These are phyloP conservation scores for Rhizoclosmatium sp. DNA, from an alignment of 192 early-diverging fungal species.

Conservation along the genomic window DNA sequence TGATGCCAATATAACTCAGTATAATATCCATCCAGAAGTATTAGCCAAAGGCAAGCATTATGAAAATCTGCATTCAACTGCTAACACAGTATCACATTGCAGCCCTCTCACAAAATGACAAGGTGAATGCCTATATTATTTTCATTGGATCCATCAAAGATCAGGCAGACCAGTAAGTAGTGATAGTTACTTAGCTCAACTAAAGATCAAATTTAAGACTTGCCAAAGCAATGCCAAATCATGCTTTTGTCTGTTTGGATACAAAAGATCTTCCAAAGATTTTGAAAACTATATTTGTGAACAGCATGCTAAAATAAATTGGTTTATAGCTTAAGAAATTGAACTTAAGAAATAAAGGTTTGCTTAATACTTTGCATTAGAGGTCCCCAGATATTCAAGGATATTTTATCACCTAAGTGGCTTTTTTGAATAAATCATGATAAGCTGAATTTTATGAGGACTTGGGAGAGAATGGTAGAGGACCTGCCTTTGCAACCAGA, in stretches of 20 bases:
- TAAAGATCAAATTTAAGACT: conserved; percentile 14
- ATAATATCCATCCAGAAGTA: conserved; percentile 77
- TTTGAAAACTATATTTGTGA: conserved; percentile 50
- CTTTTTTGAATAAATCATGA: too few relatives aligned
- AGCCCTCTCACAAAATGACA: conserved; percentile 75
- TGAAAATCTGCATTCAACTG: neutral
- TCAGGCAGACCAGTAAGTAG: conserved; percentile 58
- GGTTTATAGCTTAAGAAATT: too few relatives aligned
- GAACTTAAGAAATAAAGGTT: too few relatives aligned
- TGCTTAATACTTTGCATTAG: too few relatives aligned
- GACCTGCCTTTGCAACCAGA: too few relatives aligned
- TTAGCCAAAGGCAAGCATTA: conserved; percentile 48
- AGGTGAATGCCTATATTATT: conserved; percentile 76
- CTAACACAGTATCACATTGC: conserved; percentile 2
- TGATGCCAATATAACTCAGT: conserved; percentile 82
- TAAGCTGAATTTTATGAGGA: too few relatives aligned
- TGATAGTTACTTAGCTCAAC: neutral
- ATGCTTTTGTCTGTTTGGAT: conserved; percentile 50
- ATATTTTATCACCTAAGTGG: too few relatives aligned
- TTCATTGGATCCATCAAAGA: conserved; percentile 84
- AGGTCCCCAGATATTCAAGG: too few relatives aligned
- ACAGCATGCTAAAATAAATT: conserved; percentile 38
- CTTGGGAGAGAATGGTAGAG: too few relatives aligned
- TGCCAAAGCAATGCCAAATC: conserved; percentile 39
- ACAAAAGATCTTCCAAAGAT: conserved; percentile 55